A percentile compares a stretch with the other conserved stretches of the same genome.
Conservation (phyloP, 106 monocot genomes). For the Amphibolis antarctica region DNA sequence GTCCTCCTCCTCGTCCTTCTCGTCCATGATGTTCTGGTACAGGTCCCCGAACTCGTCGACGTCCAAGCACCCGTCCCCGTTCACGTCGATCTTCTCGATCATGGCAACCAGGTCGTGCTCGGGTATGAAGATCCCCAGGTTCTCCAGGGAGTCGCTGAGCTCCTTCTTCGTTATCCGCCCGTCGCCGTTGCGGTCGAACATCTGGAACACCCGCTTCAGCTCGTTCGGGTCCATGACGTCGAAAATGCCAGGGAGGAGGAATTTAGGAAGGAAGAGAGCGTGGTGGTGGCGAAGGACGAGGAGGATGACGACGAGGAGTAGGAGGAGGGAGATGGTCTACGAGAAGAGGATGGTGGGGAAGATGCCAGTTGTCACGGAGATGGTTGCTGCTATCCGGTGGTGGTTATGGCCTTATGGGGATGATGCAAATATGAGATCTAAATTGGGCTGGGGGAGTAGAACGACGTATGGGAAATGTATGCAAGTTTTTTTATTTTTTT, state of each 20-base stretch:
- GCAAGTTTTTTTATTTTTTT: too few species aligned
- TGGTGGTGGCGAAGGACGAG: too few species aligned
- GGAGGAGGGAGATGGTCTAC: conserved; percentile 1
- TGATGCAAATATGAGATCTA: too few species aligned
- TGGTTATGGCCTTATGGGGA: too few species aligned
- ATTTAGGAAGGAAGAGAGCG: not conserved
- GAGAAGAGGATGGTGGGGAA: conserved; percentile 4
- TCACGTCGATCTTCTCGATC: conserved; percentile 50
- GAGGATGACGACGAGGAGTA: too few species aligned
- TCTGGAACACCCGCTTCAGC: conserved; percentile 48
- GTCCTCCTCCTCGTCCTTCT: conserved; percentile 41
- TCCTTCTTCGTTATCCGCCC: conserved; percentile 45
- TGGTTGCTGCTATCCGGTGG: not conserved
- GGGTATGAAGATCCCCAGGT: conserved; percentile 39
- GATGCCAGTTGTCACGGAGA: not conserved
- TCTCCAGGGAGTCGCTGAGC: conserved; percentile 40
- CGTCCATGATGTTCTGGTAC: conserved; percentile 37
- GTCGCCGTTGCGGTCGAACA: conserved; percentile 57
- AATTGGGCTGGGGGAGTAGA: too few species aligned
- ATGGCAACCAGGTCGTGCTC: conserved; percentile 31
- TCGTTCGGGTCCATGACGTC: conserved; percentile 29
- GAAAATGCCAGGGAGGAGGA: not conserved
- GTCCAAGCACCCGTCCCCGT: conserved; percentile 51
- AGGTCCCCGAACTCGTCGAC: conserved; percentile 31
- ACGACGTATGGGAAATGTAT: too few species aligned